Evolutionary conservation across 2,329 filamentous ascomycete species (phyloP), one percentile per base, ranked within the genome.

Genomic region (Colletotrichum echinochloae): DNA sequence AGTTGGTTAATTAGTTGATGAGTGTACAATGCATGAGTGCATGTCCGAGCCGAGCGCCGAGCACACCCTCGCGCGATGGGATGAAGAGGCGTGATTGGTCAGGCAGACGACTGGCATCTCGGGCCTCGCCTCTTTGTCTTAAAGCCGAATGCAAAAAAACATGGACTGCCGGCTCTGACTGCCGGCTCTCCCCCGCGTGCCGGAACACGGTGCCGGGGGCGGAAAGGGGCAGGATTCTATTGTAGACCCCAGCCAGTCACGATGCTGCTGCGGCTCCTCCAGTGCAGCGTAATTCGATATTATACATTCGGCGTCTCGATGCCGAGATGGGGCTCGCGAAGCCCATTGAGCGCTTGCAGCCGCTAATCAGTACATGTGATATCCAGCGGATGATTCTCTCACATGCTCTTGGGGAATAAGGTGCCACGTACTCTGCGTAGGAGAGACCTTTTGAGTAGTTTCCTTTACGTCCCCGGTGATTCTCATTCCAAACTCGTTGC

Each of bases 51-150:
- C 65, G 46, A 67, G 39, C 37, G 51, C 68, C 68, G 68, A 68
- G 68, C 44, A 63, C 68, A 70, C 52, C 57, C 33, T 59, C 37
- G 18, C n/a, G 37, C 28, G 41, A 48, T n/a, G n/a, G 23, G 23
- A 2, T 4, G 4, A n/a, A 48, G 14, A 26, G 2, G 5, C 28
- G 18, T 62, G 59, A 63, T 62, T 71, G 64, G 64, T 20, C 46
- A 30, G 23, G 5, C 8, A 44, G 1, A n/a, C 9, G 23, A 48
- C 18, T 23, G 37, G 5, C 44, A n/a, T 41, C 37, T 14, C 52
- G 64, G 68, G 28, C 18, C 64, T 67, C 64, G 68, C 67, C 63
- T 28, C 63, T 71, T 59, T 30, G 49, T 70, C 64, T n/a, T 37
- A 68, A 63, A 48, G 59, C 64, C 68, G 64, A 71, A 52, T 23